Evolutionary conservation across 176 grass and related monocot genomes (phyloP), one percentile per base, ranked within the genome.

Genomic region (Oryza glaberrima): DNA sequence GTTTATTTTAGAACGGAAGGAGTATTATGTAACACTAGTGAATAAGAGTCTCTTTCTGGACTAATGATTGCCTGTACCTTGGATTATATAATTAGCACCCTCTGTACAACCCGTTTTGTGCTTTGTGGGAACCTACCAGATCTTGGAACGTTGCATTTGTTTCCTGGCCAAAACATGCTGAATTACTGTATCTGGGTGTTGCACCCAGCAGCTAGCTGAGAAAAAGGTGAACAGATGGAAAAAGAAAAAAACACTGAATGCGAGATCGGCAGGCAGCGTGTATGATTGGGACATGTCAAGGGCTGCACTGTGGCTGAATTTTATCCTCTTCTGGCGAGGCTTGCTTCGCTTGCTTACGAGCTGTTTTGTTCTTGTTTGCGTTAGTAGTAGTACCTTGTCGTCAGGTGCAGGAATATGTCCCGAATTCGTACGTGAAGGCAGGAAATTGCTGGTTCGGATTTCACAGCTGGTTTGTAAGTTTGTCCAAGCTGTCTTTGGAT

Each of bases 231-330:
- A 25, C 19, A 25, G 71, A 35, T 9, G 40, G 52, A n/a, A 36
- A 36, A 36, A 5, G 0, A 0, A 36, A 36, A 36, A 54, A 32
- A 67, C 70, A 26, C 71, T n/a, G 48, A 23, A 44, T 5, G 48
- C 41, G 63, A 58, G 35, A 36, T 46, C 51, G 84, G 76, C 68
- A 40, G 84, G 84, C 76, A 26, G 40, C 20, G 40, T 36, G 54
- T 25, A 13, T 79, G 79, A 69, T 70, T 14, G 72, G 49, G 79
- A 77, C 79, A 5, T 38, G 78, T 71, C 73, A 28, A 48, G 11
- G 38, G 34, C 72, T 35, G 48, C 36, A 77, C 28, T 26, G 17
- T 69, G 71, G 14, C 28, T 25, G 36, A 74, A 32, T 69, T 48
- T 48, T 82, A 36, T 70, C 72, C 72, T 60, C 49, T 30, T 75